These are phyloP conservation scores for Aspergillus persii DNA, from an alignment of 2,329 filamentous ascomycete species.

Conservation along the genomic window DNA sequence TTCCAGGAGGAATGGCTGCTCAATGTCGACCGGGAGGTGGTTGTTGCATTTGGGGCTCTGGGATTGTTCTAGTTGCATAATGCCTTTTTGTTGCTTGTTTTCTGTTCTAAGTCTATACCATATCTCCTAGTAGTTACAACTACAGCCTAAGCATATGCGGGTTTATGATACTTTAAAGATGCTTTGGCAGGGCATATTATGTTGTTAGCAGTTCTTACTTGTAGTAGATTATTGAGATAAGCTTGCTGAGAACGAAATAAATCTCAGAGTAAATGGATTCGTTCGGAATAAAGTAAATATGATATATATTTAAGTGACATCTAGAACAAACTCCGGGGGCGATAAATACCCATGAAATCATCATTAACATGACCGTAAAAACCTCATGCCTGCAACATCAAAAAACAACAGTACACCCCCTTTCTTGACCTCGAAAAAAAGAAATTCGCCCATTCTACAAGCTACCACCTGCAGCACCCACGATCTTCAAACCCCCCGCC, in stretches of 20 bases:
- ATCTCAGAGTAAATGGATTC: background rate
- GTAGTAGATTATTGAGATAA: background rate
- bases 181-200: background rate
- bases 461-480: constrained; percentile 45
- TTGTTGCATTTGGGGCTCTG: constrained; percentile 39
- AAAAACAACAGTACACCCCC: background rate
- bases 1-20: constrained; percentile 45
- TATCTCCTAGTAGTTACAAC: background rate
- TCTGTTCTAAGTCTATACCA: background rate
- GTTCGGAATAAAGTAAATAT: background rate
- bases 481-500: constrained; percentile 46
- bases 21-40: constrained; percentile 44
- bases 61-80: constrained; percentile 28
- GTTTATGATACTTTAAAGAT: background rate
- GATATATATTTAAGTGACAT: background rate
- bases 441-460: constrained; percentile 20
- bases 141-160: background rate
- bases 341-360: background rate
- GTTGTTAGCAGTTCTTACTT: background rate
- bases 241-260: background rate
- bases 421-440: background rate
- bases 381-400: background rate
- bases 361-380: background rate
- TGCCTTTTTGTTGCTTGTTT: background rate
- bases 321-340: background rate